Percentiles rank a stretch among this genome's conserved stretches.
These are phyloP conservation scores for Cucumis cinereus DNA, from an alignment of 306 rosid genomes.

Conservation along the genomic window DNA sequence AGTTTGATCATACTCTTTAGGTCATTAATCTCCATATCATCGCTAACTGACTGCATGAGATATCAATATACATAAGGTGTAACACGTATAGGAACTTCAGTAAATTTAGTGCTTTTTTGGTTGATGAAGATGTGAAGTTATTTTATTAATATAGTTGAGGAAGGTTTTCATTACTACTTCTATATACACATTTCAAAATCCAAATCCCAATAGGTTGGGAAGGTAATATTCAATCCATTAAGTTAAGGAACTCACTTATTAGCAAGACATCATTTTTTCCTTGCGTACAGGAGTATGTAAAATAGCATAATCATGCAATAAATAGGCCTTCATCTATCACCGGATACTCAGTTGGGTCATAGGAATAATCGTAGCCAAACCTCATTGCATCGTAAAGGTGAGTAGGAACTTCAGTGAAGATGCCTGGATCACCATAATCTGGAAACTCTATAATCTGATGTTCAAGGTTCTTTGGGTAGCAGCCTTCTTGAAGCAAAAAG, in stretches of 20 bases:
- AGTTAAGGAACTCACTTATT: conserved; percentile 22
- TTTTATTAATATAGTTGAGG: conserved; percentile 28
- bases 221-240: conserved; percentile 28
- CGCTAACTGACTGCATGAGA: neutral
- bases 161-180: conserved; percentile 35
- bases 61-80: neutral
- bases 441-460: conserved; percentile 36
- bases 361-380: conserved; percentile 27
- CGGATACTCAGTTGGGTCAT: conserved; percentile 44
- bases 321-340: conserved; percentile 66
- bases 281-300: conserved; percentile 13
- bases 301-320: conserved; percentile 35
- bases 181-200: conserved; percentile 37
- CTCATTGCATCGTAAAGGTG: conserved; percentile 46
- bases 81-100: neutral
- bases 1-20: neutral
- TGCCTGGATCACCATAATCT: conserved; percentile 45
- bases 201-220: conserved; percentile 31
- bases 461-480: conserved; percentile 36
- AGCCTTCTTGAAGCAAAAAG: conserved; percentile 38
- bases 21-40: neutral
- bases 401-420: conserved; percentile 37
- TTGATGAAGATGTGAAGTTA: conserved; percentile 9
- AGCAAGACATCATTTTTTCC: conserved; percentile 26
- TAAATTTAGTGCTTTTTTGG: neutral